Evolutionary conservation across 352 stramenopile species (phyloP).

Genomic region (Thalassiosira hispida): DNA sequence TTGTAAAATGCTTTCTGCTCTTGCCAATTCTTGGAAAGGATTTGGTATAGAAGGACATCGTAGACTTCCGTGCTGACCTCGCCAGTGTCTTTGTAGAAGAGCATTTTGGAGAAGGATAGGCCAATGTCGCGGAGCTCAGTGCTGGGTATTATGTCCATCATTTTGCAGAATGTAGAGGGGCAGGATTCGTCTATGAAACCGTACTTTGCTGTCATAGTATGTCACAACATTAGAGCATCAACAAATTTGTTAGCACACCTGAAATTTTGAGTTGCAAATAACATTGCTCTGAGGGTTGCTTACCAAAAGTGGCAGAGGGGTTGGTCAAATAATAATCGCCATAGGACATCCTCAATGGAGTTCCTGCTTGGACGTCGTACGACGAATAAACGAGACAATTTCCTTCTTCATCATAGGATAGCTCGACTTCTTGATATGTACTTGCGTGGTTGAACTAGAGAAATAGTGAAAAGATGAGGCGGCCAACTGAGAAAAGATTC

Average conservation of each 20-base stretch:
- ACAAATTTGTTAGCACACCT: neutral
- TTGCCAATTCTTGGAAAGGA: conserved; percentile 40
- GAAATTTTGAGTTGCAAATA: neutral
- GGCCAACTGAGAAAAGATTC: neutral
- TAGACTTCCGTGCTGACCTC: conserved; percentile 65
- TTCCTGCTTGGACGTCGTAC: conserved; percentile 39
- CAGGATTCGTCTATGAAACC: conserved; percentile 47
- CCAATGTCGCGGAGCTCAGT: conserved; percentile 55
- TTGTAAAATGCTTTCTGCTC: conserved; percentile 54
- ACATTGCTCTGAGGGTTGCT: neutral
- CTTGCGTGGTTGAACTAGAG: conserved; percentile 50
- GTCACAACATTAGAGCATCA: neutral
- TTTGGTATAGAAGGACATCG: conserved; percentile 63
- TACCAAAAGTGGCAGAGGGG: conserved; percentile 46
- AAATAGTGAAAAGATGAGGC: neutral
- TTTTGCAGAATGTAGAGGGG: conserved; percentile 55
- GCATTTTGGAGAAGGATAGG: conserved; percentile 60
- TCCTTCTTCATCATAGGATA: conserved; percentile 53
- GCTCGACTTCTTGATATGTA: conserved; percentile 36
- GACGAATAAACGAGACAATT: conserved; percentile 45
- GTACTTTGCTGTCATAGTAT: conserved; percentile 35
- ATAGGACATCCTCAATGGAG: conserved; percentile 36
- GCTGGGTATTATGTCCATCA: conserved; percentile 54
- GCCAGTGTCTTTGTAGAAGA: conserved; percentile 62
- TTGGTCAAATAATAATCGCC: conserved; percentile 48